Evolutionary conservation across 192 early-diverging fungal genomes (phyloP), one percentile per base, ranked within the genome.

Genomic region (Funneliformis geosporum): DNA sequence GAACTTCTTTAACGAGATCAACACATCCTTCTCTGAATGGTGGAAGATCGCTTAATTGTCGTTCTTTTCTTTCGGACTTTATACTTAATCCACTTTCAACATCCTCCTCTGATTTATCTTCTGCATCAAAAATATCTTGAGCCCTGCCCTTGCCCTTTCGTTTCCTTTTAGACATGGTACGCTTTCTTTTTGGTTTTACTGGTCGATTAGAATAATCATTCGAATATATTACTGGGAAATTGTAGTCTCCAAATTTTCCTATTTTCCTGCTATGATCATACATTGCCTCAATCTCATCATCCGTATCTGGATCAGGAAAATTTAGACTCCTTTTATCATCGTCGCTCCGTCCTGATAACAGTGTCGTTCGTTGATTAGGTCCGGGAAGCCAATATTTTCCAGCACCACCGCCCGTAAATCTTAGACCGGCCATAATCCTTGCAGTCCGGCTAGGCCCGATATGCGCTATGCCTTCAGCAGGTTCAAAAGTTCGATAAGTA

Each of bases 401-500:
- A 44, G 88, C 61, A 43, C 89, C 82, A 70, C 88, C 85, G 40
- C 80, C 81, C 38, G 89, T 79, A 78, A 87, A 88, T 4, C 90
- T 80, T 28, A 90, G 60, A 5, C 88, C 90, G 16, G 88, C 89
- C 87, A 89, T 91, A 75, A 89, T 89, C 38, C 90, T 81, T 16
- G 85, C 85, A 5, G 86, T 87, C 12, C 90, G 81, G 76, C 86
- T 86, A 71, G 83, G 88, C 50, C 86, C 87, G 39, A 82, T 89
- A 74, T 81, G 86, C 40, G 90, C 89, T 47, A 86, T 88, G 66
- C 90, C 90, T 44, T 90, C 93, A 9, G 90, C 86, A 2, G 93
- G 90, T 55, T 93, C 94, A 89, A 95, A 95, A 11, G 93, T 86
- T 65, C 88, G 79, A 86, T 95, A 95, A 18, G 86, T 95, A 84